Percentiles rank a stretch among this genome's conserved stretches.
Evolutionary conservation across 352 stramenopile genomes (phyloP).

Genomic region (Phytophthora ohioensis): DNA sequence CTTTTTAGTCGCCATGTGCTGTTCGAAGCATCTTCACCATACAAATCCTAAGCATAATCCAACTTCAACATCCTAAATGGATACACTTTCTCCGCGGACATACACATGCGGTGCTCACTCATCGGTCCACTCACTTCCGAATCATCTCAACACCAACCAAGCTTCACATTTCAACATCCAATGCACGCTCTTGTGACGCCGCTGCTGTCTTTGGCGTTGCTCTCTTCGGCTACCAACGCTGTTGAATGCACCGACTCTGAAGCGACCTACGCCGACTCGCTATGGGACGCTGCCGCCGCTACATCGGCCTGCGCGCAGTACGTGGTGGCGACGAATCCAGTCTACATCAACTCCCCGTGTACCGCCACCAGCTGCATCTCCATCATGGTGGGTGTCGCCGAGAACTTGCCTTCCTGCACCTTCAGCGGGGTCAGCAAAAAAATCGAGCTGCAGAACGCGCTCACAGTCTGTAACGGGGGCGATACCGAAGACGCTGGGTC

Average conservation of each 20-base stretch:
- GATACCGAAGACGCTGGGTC: slow-evolving; percentile 9
- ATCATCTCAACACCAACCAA: neutral
- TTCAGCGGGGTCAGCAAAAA: slow-evolving; percentile 38
- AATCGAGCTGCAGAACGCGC: slow-evolving; percentile 20
- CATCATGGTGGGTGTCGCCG: slow-evolving; percentile 21
- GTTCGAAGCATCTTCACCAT: neutral
- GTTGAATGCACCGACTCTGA: slow-evolving; percentile 28
- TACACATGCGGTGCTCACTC: neutral
- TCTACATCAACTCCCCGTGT: slow-evolving; percentile 30
- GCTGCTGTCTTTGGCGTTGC: neutral
- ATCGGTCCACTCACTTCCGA: slow-evolving; percentile 3
- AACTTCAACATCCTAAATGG: slow-evolving; percentile 11
- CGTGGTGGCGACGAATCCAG: slow-evolving; percentile 7
- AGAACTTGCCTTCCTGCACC: slow-evolving; percentile 27
- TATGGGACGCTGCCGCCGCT: slow-evolving; percentile 21
- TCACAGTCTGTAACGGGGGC: slow-evolving; percentile 23
- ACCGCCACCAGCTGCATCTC: slow-evolving; percentile 17
- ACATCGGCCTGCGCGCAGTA: slow-evolving; percentile 26
- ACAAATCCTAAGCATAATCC: slow-evolving; percentile 2
- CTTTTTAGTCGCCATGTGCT: slow-evolving; percentile 1
- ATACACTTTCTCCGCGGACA: slow-evolving; percentile 8
- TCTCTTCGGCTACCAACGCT: slow-evolving; percentile 1
- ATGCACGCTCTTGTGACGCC: neutral
- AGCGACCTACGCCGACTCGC: slow-evolving; percentile 3
- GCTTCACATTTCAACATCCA: neutral